A percentile compares a stretch with the other conserved stretches of the same genome.
Evolutionary conservation across 305 asterid species (phyloP).

Genomic region (Fraxinus greggii): DNA sequence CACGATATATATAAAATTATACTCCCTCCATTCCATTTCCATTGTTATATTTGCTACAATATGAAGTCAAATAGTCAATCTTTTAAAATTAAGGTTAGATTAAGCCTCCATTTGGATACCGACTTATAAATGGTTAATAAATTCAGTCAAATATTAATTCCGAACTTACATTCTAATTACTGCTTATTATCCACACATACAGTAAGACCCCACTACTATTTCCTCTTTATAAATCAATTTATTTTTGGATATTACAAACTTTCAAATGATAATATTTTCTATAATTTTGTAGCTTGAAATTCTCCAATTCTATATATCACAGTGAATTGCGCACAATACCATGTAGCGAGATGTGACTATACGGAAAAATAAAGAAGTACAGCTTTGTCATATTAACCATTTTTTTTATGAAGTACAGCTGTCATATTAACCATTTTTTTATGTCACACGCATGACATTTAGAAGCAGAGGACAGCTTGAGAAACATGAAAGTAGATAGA

Average conservation of each 20-base stretch:
- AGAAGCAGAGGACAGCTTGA: not conserved
- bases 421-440: not conserved
- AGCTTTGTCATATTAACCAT: not conserved
- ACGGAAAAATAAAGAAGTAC: not conserved
- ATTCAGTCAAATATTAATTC: not conserved
- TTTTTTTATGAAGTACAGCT: not conserved
- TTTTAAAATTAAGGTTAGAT: not conserved
- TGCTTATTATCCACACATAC: not conserved
- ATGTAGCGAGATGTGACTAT: not conserved
- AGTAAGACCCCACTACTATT: not conserved
- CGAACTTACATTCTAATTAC: not conserved
- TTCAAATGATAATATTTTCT: not conserved
- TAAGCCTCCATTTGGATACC: not conserved
- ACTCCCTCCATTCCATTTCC: not conserved
- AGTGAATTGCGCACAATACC: not conserved
- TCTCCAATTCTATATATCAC: not conserved
- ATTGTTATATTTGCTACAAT: not conserved
- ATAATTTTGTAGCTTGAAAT: not conserved
- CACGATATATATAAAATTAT: not conserved
- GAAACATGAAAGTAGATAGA: not conserved
- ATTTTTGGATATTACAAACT: not conserved
- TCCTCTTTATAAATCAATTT: not conserved
- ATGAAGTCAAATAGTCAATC: not conserved
- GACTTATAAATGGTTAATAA: no score
- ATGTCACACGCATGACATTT: not conserved